Base-by-base conservation (phyloP, 2,329 filamentous ascomycete genomes). In the Neofusicoccum ribis region DNA sequence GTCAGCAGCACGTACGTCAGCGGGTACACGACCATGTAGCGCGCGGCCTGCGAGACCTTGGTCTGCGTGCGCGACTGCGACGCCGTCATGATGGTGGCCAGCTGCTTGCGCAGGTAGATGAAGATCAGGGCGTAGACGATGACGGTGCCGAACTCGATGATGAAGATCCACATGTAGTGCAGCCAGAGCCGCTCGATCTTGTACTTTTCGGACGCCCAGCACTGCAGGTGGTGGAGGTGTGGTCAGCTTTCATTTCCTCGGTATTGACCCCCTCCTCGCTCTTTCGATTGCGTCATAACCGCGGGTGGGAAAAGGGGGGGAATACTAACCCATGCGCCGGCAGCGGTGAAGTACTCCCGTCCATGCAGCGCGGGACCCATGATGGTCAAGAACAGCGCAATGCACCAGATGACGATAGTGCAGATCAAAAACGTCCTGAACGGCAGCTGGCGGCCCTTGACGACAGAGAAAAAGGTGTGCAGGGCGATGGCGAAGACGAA, bases 1-100 rank as follows among this genome's bases (percentile, higher is more conserved):
- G 88, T 91, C 68, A 89, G 87, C 17, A 89, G 65, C 2, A 89
- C 81, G 73, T 91, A 91, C 66, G 89, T 87, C 67, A 87, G 72
- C 0, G 89, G 89, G 67, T 91, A 91, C 37, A 90, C 79, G 49
- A 90, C 75, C 83, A 85, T 85, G 70, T 90, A 88, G 3, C 85
- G 79, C 11, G 81, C 80, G 20, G 83, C 80, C 17, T 75, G 70
- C 6, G 72, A 73, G 15, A 78, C 71, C 58, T 74, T 77, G 31
- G 64, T 69, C n/a, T 73, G 74, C 15, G 54, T 61, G n/a, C 59
- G 23, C 12, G 49, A 20, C 6, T 63, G 59, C 58, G 76, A 71
- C 63, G 76, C 74, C 64, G 71, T 69, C 6, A 75, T 70, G 56
- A 78, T 72, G 66, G 74, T 74, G 39, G 74, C 72, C 39, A 84